phyloP scores from a whole-genome alignment of 371 early-diverging fungal species.

The Sporodiniella umbellata region DNA sequence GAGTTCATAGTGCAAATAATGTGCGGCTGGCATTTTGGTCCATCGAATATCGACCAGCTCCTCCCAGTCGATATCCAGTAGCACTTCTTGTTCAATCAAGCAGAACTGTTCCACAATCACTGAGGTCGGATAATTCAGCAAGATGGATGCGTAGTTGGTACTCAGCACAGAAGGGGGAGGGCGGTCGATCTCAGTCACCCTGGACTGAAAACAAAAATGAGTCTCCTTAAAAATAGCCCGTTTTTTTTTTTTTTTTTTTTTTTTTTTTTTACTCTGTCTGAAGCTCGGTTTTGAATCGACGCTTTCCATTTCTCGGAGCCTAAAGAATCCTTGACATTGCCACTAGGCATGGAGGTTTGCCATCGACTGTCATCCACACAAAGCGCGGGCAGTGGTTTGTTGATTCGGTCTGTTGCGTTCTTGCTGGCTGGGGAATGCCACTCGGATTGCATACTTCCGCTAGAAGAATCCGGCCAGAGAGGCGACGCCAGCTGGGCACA shows the following conservation, averaged over 20 bases:
- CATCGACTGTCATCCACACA: neutral
- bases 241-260: neutral
- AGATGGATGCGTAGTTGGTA: neutral
- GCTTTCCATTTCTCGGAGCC: neutral
- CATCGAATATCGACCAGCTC: conserved; percentile 62
- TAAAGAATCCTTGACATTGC: neutral
- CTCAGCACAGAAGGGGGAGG: too few species aligned
- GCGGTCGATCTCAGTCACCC: conserved; percentile 9
- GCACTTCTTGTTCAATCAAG: conserved; percentile 52
- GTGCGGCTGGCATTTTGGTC: conserved; percentile 43
- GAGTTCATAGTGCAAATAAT: conserved; percentile 2
- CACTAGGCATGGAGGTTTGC: too few species aligned
- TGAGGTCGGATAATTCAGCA: conserved; percentile 47
- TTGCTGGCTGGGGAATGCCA: neutral
- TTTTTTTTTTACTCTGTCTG: neutral
- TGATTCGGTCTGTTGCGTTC: neutral
- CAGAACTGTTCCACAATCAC: conserved; percentile 60
- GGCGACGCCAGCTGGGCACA: conserved; percentile 20
- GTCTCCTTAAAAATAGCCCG: neutral
- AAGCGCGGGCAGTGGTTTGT: neutral
- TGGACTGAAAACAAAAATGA: neutral
- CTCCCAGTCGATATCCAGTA: conserved; percentile 58
- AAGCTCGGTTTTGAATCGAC: neutral
- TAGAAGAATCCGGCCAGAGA: neutral
- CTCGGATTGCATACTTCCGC: neutral